Evolutionary conservation across 495 filamentous ascomycete genomes (phyloP).

Genomic region (Neurospora sp.): DNA sequence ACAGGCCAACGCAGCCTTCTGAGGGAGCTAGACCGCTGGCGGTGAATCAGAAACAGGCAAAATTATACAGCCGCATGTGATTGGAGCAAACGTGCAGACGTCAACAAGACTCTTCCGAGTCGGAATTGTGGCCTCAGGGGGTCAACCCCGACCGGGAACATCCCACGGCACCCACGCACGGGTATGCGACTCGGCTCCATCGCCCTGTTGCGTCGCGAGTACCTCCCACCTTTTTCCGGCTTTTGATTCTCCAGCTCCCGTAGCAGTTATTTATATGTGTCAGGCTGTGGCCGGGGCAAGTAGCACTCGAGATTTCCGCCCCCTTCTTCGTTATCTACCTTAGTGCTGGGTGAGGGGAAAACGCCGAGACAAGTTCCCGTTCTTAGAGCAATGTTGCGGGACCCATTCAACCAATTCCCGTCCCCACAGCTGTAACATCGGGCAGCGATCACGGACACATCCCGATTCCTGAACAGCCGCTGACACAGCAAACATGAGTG

Average conservation of each 20-base stretch:
- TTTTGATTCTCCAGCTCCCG: not conserved
- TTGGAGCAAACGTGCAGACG: not conserved
- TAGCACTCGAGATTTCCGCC: not conserved
- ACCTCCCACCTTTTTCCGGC: not conserved
- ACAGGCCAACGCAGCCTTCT: not conserved
- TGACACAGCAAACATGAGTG: not conserved
- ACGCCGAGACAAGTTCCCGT: not conserved
- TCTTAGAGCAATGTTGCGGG: not conserved
- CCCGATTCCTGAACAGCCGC: not conserved
- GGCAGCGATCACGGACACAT: not conserved
- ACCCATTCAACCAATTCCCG: not conserved
- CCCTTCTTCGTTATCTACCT: not conserved
- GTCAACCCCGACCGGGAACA: not conserved
- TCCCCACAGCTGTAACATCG: not conserved
- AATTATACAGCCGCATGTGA: conserved; percentile 4
- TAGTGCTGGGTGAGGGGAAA: not conserved
- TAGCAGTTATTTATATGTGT: not conserved
- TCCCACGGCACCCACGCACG: not conserved
- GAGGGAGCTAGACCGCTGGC: not conserved
- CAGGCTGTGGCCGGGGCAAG: not conserved
- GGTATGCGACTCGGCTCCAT: not conserved
- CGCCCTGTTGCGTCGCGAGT: not conserved
- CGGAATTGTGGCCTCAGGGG: not conserved
- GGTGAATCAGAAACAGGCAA: conserved; percentile 3
- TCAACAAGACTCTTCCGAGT: not conserved